Conservation (phyloP, 2,329 filamentous ascomycete species). For the Colletotrichum endophyticum region DNA sequence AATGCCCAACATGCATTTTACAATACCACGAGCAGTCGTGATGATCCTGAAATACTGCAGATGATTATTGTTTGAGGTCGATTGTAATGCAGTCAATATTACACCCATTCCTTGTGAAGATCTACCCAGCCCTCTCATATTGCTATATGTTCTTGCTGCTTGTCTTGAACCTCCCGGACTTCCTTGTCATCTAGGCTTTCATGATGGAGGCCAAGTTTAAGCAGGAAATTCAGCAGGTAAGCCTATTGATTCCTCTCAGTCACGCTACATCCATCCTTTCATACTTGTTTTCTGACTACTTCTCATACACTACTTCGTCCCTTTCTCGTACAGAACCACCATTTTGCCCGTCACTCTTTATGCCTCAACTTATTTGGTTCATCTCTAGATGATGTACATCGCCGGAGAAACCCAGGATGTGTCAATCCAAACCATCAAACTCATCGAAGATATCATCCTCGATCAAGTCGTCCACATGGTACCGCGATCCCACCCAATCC, state of each 20-base stretch:
- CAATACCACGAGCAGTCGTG: neutral
- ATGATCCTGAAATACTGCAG: neutral
- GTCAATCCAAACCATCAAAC: constrained; percentile 19
- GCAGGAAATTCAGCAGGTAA: constrained; percentile 17
- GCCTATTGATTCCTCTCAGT: accelerated
- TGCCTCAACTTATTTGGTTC: neutral
- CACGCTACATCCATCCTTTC: too few species aligned
- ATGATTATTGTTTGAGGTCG: neutral
- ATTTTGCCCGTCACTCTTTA: accelerated
- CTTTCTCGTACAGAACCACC: accelerated
- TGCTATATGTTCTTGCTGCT: neutral
- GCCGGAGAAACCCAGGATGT: constrained; percentile 22
- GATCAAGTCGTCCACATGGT: constrained; percentile 24
- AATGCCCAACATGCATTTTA: neutral
- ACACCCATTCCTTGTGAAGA: neutral
- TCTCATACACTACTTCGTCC: neutral
- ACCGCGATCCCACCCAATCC: neutral
- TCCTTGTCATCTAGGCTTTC: neutral
- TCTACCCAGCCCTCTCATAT: neutral
- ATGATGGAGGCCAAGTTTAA: neutral
- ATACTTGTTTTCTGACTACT: neutral
- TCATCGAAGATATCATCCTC: constrained; percentile 25
- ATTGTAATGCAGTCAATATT: neutral
- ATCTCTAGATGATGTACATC: constrained; percentile 26
- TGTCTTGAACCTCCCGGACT: neutral